Evolutionary conservation across 257 asterid species (phyloP).

Genomic region (Nicotiana noctiflora): DNA sequence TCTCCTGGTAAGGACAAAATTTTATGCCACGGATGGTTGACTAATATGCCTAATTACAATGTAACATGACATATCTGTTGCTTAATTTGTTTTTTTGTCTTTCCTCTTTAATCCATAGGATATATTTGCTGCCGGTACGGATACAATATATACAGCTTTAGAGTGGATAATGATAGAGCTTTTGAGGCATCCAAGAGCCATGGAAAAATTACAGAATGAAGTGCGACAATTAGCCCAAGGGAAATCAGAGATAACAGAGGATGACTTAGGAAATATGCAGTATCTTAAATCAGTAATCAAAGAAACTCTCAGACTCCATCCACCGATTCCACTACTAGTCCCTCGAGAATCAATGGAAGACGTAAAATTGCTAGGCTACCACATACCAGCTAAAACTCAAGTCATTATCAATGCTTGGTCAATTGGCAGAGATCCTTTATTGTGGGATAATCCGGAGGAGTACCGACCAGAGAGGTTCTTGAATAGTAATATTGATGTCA

Average conservation of each 20-base stretch:
- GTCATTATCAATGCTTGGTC: slow-evolving; percentile 33
- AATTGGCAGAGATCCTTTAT: slow-evolving; percentile 25
- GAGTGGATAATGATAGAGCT: slow-evolving; percentile 56
- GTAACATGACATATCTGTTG: too few relatives aligned
- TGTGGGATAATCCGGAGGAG: slow-evolving; percentile 41
- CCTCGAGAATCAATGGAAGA: slow-evolving; percentile 26
- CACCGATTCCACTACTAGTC: slow-evolving; percentile 29
- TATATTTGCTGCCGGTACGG: slow-evolving; percentile 40
- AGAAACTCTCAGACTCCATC: slow-evolving; percentile 34
- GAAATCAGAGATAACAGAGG: slow-evolving; percentile 18
- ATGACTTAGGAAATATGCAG: slow-evolving; percentile 36
- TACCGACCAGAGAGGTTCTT: slow-evolving; percentile 40
- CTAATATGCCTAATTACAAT: too few relatives aligned
- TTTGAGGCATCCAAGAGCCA: slow-evolving; percentile 24
- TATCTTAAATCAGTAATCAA: background rate
- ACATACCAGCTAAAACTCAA: slow-evolving; percentile 10
- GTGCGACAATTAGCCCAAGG: slow-evolving; percentile 16
- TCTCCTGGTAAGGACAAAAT: background rate
- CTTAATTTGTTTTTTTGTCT: background rate
- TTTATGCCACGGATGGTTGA: too few relatives aligned
- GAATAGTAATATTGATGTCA: slow-evolving; percentile 21
- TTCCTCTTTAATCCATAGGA: slow-evolving; percentile 22
- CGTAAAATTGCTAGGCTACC: slow-evolving; percentile 25
- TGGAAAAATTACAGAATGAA: slow-evolving; percentile 29
- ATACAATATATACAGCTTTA: slow-evolving; percentile 24